Base-by-base conservation (phyloP, 208 protist genomes). In the Trypanosoma boissoni region DNA sequence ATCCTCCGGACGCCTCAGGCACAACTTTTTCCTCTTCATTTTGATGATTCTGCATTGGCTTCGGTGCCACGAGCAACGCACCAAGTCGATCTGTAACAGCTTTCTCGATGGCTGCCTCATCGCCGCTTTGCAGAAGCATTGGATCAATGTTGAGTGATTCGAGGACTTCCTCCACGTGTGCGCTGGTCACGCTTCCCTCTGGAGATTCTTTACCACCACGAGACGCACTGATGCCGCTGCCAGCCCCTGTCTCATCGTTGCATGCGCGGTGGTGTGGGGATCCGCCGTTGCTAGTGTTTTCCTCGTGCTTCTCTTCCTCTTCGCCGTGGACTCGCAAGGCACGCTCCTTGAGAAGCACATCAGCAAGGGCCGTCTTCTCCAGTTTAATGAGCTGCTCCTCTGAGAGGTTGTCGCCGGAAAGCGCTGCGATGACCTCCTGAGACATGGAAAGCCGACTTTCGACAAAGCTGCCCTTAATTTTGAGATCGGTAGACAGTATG, bases 321-420 rank as follows among this genome's bases (percentile, higher is more conserved):
- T 34, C 10, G 14, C n/a, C 32, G 8, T 39, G 8, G 8, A 6
- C 34, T 39, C 8, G 6, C 8, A 39, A 24, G 20, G 7, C 16
- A 28, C 53, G 48, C 45, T 64, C 68, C 23, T 37, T 64, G 18
- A 68, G 1, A 45, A 97, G 63, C 26, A 97, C 60, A 26, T 92
- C 83, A 20, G 78, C 70, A 16, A 97, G 75, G 21, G 72, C 72
- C 21, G 92, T 96, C 12, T 88, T 89, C 63, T 97, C 89, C 51
- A 97, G 73, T 65, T 96, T 95, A 42, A 95, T 86, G n/a, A 95
- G 64, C 60, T 94, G 80, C 44, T 89, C 86, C 51, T 90, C 74
- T n/a, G 84, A 83, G 3, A 94, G 68, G 27, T 78, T 70, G 49
- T 85, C 70, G 2, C 85, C 85, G 20, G 76, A 72, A 21, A 97